Percentiles rank a stretch among this genome's conserved stretches.
Evolutionary conservation across 371 early-diverging fungal genomes (phyloP).

Genomic region (Amoeboradix gromovi): DNA sequence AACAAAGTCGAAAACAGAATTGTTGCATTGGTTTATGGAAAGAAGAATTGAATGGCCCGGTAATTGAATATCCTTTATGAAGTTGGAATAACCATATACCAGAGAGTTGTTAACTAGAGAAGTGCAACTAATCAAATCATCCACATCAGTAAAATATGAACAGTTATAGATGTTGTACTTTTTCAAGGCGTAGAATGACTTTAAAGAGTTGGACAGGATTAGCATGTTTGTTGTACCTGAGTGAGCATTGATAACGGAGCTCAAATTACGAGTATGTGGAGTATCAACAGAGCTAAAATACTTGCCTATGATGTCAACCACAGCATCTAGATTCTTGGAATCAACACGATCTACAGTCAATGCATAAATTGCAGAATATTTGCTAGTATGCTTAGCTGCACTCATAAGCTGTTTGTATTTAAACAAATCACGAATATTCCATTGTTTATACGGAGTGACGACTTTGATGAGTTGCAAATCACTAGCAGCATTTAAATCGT

Average conservation of each 20-base stretch:
- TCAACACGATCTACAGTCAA: not conserved
- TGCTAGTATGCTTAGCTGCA: not conserved
- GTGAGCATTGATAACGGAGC: not conserved
- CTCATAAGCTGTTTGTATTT: not conserved
- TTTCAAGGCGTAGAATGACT: too few relatives aligned
- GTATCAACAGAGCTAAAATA: not conserved
- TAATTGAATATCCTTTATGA: not conserved
- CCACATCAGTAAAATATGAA: not conserved
- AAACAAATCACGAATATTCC: not conserved
- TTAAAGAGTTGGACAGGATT: not conserved
- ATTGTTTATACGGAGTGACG: too few relatives aligned
- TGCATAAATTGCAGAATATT: not conserved
- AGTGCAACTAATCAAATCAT: not conserved
- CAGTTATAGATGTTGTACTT: not conserved
- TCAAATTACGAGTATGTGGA: too few relatives aligned
- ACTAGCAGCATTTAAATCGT: too few relatives aligned
- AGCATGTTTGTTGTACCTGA: not conserved
- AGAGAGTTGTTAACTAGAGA: not conserved
- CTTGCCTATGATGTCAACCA: not conserved
- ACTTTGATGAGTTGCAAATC: too few relatives aligned
- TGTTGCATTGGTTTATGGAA: not conserved
- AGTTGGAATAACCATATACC: not conserved
- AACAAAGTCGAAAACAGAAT: not conserved
- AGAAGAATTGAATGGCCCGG: not conserved
- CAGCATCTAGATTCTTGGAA: not conserved